phyloP scores from a whole-genome alignment of 352 stramenopile genomes.

The Aphanomyces cochlioides region DNA sequence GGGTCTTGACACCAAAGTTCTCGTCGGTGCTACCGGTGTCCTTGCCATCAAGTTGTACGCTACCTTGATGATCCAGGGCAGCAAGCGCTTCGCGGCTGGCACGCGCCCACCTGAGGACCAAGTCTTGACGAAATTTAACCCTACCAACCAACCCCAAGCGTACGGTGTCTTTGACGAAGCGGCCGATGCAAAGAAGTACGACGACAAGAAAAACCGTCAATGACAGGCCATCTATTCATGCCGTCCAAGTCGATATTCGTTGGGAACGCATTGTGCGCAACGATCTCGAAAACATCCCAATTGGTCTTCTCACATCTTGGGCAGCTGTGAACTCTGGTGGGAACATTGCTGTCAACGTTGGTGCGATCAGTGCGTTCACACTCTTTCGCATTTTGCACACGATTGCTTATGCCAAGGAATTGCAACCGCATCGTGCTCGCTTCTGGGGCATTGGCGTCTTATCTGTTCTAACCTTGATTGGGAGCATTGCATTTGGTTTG shows the following conservation, averaged over 20 bases:
- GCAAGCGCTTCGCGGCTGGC: slow-evolving; percentile 40
- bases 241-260: slow-evolving; percentile 32
- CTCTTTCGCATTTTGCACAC: slow-evolving; percentile 39
- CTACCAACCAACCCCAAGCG: slow-evolving; percentile 38
- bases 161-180: slow-evolving; percentile 36
- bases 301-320: slow-evolving; percentile 47
- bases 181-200: slow-evolving; percentile 23
- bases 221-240: neutral
- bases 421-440: slow-evolving; percentile 41
- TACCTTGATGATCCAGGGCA: slow-evolving; percentile 38
- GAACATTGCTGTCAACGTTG: slow-evolving; percentile 44
- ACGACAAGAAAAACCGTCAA: neutral
- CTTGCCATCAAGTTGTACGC: slow-evolving; percentile 47
- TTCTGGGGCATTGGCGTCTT: slow-evolving; percentile 17
- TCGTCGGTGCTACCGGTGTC: slow-evolving; percentile 40
- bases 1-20: slow-evolving; percentile 37
- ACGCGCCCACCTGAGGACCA: slow-evolving; percentile 43
- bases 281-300: slow-evolving; percentile 57
- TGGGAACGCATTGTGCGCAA: slow-evolving; percentile 54
- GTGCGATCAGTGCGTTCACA: slow-evolving; percentile 42
- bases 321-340: slow-evolving; percentile 44
- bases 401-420: slow-evolving; percentile 41
- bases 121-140: slow-evolving; percentile 34
- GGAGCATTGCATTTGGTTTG: neutral
- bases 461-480: slow-evolving; percentile 1